phyloP scores from a whole-genome alignment of 2,329 filamentous ascomycete species.

The Sclerotinia nivalis region DNA sequence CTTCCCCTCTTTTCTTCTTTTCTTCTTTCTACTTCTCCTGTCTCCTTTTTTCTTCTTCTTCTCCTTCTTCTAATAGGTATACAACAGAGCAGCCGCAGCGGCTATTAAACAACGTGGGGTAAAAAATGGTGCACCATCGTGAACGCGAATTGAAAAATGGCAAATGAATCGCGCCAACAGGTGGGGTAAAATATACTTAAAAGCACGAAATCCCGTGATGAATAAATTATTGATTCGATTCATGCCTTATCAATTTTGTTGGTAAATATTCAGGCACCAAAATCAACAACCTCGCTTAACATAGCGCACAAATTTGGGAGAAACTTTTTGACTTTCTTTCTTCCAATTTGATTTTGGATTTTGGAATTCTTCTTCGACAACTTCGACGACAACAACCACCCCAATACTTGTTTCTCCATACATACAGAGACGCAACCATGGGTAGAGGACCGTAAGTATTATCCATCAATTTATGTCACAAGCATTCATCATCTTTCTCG shows the following conservation, averaged over 20 bases:
- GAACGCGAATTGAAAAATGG: not conserved
- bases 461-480: not conserved
- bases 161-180: not conserved
- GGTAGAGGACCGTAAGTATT: slow-evolving; percentile 49
- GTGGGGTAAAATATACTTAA: not conserved
- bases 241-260: not conserved
- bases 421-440: slow-evolving; percentile 44
- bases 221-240: not conserved
- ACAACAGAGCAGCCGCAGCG: too few species aligned
- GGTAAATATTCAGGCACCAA: not conserved
- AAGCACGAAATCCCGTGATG: not conserved
- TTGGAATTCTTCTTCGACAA: slow-evolving; percentile 14
- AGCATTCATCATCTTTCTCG: not conserved
- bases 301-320: slow-evolving; percentile 18
- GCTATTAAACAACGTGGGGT: not conserved
- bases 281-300: not conserved
- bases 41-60: too few species aligned
- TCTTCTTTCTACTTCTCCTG: not conserved
- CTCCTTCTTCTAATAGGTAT: too few species aligned
- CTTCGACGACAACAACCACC: slow-evolving; percentile 24
- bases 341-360: not conserved
- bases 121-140: too few species aligned
- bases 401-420: slow-evolving; percentile 24
- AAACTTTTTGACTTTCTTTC: slow-evolving; percentile 10
- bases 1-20: not conserved